Evolutionary conservation across 345 rosid species (phyloP).

Genomic region (Salix koriyanagi): DNA sequence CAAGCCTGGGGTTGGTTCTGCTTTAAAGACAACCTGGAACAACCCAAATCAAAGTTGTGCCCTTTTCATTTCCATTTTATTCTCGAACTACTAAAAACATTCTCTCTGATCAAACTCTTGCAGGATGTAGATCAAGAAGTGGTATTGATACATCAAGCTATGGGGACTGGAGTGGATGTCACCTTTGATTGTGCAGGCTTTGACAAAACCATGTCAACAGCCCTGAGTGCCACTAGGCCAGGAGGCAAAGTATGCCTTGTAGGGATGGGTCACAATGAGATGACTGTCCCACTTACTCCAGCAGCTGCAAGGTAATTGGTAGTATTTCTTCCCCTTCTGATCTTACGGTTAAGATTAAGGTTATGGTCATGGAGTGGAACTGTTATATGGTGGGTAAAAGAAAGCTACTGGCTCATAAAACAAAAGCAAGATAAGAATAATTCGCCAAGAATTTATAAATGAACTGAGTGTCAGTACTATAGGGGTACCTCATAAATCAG

Average conservation of each 20-base stretch:
- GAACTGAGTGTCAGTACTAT: background rate
- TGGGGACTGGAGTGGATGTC: slow-evolving; percentile 62
- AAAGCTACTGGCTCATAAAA: background rate
- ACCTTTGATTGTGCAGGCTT: slow-evolving; percentile 90
- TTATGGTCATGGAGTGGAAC: too few relatives aligned
- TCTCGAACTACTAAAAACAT: too few relatives aligned
- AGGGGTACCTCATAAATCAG: background rate
- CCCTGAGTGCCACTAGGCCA: slow-evolving; percentile 61
- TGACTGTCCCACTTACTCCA: slow-evolving; percentile 81
- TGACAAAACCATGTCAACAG: slow-evolving; percentile 81
- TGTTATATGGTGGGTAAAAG: too few relatives aligned
- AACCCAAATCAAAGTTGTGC: too few relatives aligned
- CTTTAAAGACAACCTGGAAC: too few relatives aligned
- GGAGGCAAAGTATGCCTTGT: slow-evolving; percentile 96
- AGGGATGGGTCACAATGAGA: slow-evolving; percentile 66
- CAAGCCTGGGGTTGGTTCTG: too few relatives aligned
- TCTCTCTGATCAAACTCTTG: background rate
- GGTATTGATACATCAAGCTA: slow-evolving; percentile 47
- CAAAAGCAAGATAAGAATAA: background rate
- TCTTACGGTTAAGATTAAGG: background rate
- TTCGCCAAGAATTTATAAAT: background rate
- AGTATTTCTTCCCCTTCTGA: background rate
- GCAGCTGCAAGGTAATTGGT: slow-evolving; percentile 78
- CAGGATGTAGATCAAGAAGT: slow-evolving; percentile 72
- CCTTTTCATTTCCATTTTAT: background rate